phyloP scores from a whole-genome alignment of 345 rosid species.

The Eucalyptus regnans region DNA sequence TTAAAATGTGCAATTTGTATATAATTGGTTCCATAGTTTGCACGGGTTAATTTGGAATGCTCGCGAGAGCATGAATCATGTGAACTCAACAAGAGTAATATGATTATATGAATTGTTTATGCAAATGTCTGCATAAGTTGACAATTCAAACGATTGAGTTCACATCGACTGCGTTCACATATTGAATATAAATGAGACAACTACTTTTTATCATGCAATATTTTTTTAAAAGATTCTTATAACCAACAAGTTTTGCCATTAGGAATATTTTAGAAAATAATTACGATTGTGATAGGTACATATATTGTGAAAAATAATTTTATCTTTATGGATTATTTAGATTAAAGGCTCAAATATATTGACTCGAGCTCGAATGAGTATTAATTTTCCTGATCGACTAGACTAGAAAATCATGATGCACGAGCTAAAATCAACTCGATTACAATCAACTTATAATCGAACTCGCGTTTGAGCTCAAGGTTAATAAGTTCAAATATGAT shows the following conservation, averaged over 20 bases:
- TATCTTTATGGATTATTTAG: not conserved
- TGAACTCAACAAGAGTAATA: not conserved
- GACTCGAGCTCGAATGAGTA: rapidly evolving
- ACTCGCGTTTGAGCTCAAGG: not conserved
- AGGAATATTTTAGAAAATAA: not conserved
- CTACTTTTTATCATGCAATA: rapidly evolving
- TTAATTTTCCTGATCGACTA: rapidly evolving
- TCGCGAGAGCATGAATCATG: not conserved
- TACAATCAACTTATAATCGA: not conserved
- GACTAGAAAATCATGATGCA: not conserved
- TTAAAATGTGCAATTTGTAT: rapidly evolving
- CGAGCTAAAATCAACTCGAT: rapidly evolving
- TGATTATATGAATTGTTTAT: not conserved
- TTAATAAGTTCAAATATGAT: not conserved
- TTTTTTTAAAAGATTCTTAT: not conserved
- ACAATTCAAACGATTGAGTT: rapidly evolving
- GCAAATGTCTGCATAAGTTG: not conserved
- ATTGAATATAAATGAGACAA: rapidly evolving
- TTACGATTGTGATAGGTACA: rapidly evolving
- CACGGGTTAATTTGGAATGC: rapidly evolving
- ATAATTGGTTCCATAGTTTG: not conserved
- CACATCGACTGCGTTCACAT: not conserved
- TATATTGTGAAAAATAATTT: not conserved
- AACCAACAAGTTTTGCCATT: not conserved
- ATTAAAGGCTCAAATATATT: not conserved